Evolutionary conservation across 352 stramenopile genomes (phyloP).

Genomic region (Pelagophyceae sp.): DNA sequence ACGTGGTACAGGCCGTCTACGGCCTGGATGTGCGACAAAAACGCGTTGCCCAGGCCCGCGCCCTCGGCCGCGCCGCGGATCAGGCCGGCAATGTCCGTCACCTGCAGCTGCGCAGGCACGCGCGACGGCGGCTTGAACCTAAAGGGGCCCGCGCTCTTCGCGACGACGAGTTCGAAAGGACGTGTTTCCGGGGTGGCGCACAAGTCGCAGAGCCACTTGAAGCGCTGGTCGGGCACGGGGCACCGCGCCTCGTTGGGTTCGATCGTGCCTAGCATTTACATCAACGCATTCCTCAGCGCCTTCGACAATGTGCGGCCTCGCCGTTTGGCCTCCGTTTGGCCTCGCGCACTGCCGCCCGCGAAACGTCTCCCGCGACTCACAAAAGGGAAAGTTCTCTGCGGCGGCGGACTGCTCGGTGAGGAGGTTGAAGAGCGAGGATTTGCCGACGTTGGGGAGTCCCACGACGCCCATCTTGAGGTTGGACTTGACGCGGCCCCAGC

Average conservation of each 20-base stretch:
- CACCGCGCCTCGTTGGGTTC: conserved; percentile 96
- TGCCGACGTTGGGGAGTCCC: conserved; percentile 89
- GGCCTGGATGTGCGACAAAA: conserved; percentile 97
- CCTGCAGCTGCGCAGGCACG: conserved; percentile 91
- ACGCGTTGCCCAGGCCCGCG: conserved; percentile 95
- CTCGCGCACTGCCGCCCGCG: too few relatives aligned
- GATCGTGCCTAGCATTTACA: too few relatives aligned
- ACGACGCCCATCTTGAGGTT: conserved; percentile 75
- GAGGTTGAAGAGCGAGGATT: conserved; percentile 86
- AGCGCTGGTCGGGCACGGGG: conserved; percentile 92
- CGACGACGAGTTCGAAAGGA: too few relatives aligned
- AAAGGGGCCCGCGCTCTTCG: neutral
- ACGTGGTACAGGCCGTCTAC: conserved; percentile 90
- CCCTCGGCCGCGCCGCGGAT: conserved; percentile 92
- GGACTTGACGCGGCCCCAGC: conserved; percentile 66
- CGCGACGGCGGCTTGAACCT: conserved; percentile 85
- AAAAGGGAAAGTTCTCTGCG: conserved; percentile 82
- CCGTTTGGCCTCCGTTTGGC: too few relatives aligned
- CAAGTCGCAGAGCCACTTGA: conserved; percentile 89
- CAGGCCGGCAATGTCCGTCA: conserved; percentile 98
- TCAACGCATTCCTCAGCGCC: too few relatives aligned
- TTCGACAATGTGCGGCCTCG: too few relatives aligned
- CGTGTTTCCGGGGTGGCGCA: neutral
- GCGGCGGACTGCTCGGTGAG: conserved; percentile 64
- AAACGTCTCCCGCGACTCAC: too few relatives aligned